Conservation (phyloP, 176 grass and related monocot species). For the Leersia perrieri region DNA sequence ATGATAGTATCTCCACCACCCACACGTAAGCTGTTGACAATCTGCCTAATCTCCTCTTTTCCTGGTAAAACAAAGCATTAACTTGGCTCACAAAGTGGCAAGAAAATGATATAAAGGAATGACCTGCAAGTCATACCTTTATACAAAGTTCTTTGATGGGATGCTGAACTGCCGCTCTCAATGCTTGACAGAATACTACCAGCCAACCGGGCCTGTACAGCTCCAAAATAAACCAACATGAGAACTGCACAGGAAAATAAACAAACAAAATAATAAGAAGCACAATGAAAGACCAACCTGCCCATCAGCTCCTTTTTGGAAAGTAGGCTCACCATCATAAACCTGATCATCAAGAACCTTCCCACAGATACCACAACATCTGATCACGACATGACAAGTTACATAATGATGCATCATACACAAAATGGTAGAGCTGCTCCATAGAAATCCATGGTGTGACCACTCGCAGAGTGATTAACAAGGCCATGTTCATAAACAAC, state of each 20-base stretch:
- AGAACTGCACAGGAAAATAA: slow-evolving; percentile 2
- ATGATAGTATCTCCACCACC: slow-evolving; percentile 68
- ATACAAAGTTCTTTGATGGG: slow-evolving; percentile 71
- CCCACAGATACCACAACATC: slow-evolving; percentile 62
- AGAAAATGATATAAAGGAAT: slow-evolving; percentile 9
- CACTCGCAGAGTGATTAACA: background rate
- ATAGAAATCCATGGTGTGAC: background rate
- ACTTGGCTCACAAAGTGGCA: background rate
- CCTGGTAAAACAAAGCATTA: slow-evolving; percentile 49
- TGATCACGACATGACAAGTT: slow-evolving; percentile 35
- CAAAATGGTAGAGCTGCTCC: background rate
- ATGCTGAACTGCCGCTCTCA: slow-evolving; percentile 55
- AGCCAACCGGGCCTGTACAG: slow-evolving; percentile 42
- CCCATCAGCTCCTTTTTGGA: slow-evolving; percentile 48
- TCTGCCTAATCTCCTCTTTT: slow-evolving; percentile 61
- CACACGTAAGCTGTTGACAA: slow-evolving; percentile 56
- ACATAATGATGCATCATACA: background rate
- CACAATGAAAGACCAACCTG: slow-evolving; percentile 35
- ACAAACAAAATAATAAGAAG: slow-evolving; percentile 1
- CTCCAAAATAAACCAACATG: slow-evolving; percentile 14
- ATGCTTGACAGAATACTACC: slow-evolving; percentile 49
- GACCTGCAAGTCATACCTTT: slow-evolving; percentile 40
- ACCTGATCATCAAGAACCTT: slow-evolving; percentile 74
- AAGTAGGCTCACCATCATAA: slow-evolving; percentile 41
- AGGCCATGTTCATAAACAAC: background rate